Base-by-base conservation (phyloP, 1,284 basidiomycete species). In the Mrakiaceae sp. region DNA sequence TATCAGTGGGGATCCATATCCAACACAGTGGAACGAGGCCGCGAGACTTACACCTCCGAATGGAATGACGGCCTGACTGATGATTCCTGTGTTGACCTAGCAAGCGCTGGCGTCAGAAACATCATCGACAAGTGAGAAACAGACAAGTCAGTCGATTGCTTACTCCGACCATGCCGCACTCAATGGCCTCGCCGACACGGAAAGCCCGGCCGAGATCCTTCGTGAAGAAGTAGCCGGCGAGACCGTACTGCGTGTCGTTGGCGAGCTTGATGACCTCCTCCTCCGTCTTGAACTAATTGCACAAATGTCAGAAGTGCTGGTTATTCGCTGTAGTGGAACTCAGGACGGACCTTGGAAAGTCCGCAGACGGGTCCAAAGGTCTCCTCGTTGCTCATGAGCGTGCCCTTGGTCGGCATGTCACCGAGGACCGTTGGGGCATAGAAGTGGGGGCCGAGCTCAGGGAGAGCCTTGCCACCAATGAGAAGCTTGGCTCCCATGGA, bases 131-230 rank as follows among this genome's bases (percentile, higher is more conserved):
- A 6, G 54, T 53, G 1, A 43, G 47, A 48, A 16, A 11, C 12
- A 3, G 27, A 27, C 27, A 27, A 27, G 27, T 27, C 27, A 27
- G 27, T 27, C 27, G 27, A 27, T 27, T 27, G 27, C 47, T 2
- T 50, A 83, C 81, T 52, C 90, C 88, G 43, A 95, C 90, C 94
- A 98, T 98, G 7, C 96, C 96, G 4, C 93, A 90, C 76, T 99
- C 90, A 56, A 98, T 80, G 67, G 84, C 87, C 77, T 97, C 95
- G n/a, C 93, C 91, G n/a, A 99, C 93, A 56, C 95, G 83, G 90
- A 91, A 98, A 65, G 92, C 87, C 44, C 94, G 80, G 6, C 89
- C 88, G 2, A 95, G 80, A 75, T 98, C 94, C 67, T 88, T 79
- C 55, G 90, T 91, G 79, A 85, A 97, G 79, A 97, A 93, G 77